Percentiles rank a stretch among this genome's conserved stretches.
phyloP scores from a whole-genome alignment of 768 basidiomycete species.

The Leccinum subtestaceum region DNA sequence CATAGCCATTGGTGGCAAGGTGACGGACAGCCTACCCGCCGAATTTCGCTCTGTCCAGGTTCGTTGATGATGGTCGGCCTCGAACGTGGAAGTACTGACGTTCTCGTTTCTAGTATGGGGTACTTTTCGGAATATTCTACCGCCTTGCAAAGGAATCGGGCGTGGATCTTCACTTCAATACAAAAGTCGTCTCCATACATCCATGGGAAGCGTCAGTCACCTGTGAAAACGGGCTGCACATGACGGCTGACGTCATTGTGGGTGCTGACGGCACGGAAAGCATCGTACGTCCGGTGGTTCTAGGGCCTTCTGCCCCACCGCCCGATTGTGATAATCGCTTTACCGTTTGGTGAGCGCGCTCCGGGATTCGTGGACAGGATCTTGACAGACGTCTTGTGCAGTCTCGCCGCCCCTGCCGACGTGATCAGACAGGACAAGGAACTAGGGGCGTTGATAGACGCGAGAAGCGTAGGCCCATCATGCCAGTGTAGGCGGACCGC shows the following conservation, averaged over 20 bases:
- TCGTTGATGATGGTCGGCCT: conserved; percentile 7
- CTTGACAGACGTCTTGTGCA: not conserved
- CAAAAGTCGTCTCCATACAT: conserved; percentile 35
- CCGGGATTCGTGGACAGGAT: not conserved
- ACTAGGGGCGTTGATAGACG: conserved; percentile 9
- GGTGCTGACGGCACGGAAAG: conserved; percentile 62
- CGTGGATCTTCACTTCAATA: conserved; percentile 44
- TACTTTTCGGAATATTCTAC: conserved; percentile 46
- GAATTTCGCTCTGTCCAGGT: conserved; percentile 49
- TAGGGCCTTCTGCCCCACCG: conserved; percentile 9
- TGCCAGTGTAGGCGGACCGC: not conserved
- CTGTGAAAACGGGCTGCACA: conserved; percentile 39
- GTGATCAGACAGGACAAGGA: conserved; percentile 18
- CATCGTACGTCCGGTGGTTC: conserved; percentile 35
- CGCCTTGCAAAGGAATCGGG: conserved; percentile 47
- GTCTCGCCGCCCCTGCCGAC: conserved; percentile 19
- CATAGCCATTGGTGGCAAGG: conserved; percentile 42
- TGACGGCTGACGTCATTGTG: conserved; percentile 51
- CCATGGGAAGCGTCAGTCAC: conserved; percentile 29
- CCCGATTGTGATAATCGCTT: conserved; percentile 16
- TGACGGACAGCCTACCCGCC: conserved; percentile 43
- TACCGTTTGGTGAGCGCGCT: conserved; percentile 14
- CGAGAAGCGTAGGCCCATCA: conserved; percentile 9
- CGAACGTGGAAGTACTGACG: not conserved
- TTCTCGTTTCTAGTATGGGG: conserved; percentile 42